phyloP scores from a whole-genome alignment of 2,329 filamentous ascomycete species.

The Claviceps capensis region DNA sequence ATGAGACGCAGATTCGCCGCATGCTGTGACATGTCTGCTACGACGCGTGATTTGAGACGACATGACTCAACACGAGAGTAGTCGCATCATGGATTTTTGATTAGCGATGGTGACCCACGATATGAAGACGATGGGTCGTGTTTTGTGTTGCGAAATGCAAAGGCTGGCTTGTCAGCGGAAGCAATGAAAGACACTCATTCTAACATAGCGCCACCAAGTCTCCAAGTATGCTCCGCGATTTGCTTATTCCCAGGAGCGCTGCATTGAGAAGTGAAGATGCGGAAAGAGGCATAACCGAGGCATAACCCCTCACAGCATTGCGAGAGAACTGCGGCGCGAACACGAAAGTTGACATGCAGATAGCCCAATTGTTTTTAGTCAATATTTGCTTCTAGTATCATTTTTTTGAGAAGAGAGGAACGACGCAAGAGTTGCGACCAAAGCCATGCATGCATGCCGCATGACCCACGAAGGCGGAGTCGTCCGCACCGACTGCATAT shows the following conservation, averaged over 20 bases:
- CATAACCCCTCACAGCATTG: background rate
- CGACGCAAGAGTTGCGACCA: background rate
- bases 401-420: background rate
- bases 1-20: conserved; percentile 75
- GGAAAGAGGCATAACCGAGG: background rate
- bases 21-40: conserved; percentile 37
- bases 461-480: too few species aligned
- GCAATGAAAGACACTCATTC: background rate
- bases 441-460: too few species aligned
- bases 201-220: background rate
- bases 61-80: background rate
- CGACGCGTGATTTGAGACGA: background rate
- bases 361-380: background rate
- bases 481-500: too few species aligned
- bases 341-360: background rate
- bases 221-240: background rate
- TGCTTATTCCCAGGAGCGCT: background rate
- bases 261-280: background rate
- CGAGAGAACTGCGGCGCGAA: background rate
- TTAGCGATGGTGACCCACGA: background rate
- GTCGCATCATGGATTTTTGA: background rate
- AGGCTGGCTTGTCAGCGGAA: background rate
- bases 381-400: too few species aligned
- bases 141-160: background rate
- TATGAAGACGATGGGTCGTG: background rate